Percentiles rank a stretch among this genome's conserved stretches.
Conservation (phyloP, 257 asterid species). For the Solanum chiquidenum region DNA sequence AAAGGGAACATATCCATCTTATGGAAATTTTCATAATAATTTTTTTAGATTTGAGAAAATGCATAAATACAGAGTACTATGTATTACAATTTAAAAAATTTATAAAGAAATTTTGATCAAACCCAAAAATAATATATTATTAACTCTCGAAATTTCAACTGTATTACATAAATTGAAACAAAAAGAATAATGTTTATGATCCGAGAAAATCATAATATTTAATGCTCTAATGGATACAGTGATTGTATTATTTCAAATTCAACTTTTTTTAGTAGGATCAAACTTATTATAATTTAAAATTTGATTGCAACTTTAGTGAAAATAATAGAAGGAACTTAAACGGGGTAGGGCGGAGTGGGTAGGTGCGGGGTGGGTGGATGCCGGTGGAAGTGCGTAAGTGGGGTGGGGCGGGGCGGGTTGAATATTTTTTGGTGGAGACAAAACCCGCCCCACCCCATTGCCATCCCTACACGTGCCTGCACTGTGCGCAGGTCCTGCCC, state of each 20-base stretch:
- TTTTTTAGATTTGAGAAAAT: neutral
- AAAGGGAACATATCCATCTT: neutral
- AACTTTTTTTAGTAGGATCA: neutral
- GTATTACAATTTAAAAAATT: no score
- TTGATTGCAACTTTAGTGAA: neutral
- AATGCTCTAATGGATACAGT: neutral
- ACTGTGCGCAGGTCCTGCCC: no score
- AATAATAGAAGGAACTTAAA: neutral
- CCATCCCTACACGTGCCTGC: neutral
- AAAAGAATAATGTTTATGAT: neutral
- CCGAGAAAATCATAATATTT: neutral
- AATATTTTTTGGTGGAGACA: neutral
- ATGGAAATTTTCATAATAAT: neutral
- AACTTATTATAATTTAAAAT: neutral
- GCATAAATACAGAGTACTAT: neutral
- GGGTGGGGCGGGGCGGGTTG: neutral
- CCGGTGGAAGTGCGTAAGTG: neutral
- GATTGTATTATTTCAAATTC: neutral
- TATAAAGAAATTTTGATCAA: neutral
- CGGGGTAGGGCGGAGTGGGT: neutral
- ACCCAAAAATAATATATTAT: neutral
- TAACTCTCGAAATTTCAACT: neutral
- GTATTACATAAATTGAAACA: neutral
- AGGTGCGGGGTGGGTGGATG: neutral
- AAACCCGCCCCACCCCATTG: neutral